Evolutionary conservation across 106 monocot species (phyloP).

Genomic region (Acanthochlamys bracteata): DNA sequence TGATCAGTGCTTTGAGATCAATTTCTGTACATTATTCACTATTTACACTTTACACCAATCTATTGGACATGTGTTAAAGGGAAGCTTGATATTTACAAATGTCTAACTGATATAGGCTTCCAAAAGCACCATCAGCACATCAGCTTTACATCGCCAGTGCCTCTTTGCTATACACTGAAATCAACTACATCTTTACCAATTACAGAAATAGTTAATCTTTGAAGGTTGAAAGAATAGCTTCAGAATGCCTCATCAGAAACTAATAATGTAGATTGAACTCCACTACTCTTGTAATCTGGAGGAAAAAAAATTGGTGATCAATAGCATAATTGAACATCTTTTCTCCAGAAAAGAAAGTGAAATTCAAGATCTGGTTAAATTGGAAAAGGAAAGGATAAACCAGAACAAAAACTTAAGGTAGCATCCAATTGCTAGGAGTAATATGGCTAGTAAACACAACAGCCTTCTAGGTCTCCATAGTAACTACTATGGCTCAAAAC

Average conservation of each 20-base stretch:
- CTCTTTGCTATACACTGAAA: not conserved
- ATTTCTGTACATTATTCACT: not conserved
- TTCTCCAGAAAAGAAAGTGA: not conserved
- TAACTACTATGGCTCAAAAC: too few relatives aligned
- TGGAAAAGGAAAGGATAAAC: too few relatives aligned
- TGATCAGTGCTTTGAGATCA: too few relatives aligned
- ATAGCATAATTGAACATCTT: not conserved
- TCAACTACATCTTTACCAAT: not conserved
- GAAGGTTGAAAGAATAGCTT: conserved; percentile 33
- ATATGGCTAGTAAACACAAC: too few relatives aligned
- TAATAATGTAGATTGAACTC: not conserved
- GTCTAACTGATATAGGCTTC: conserved; percentile 11
- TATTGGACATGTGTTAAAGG: conserved; percentile 21
- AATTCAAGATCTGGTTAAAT: too few relatives aligned
- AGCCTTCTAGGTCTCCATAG: too few relatives aligned
- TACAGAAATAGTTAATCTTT: conserved; percentile 14
- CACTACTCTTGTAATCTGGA: not conserved
- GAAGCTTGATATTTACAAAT: conserved; percentile 24
- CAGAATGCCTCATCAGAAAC: conserved; percentile 15
- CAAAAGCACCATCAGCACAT: not conserved
- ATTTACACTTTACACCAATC: conserved; percentile 14
- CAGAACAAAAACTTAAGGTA: too few relatives aligned
- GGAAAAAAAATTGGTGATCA: not conserved
- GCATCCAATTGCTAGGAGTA: too few relatives aligned
- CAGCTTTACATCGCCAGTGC: not conserved